Conservation (phyloP, 1,139 yeast species). For the Taphrina populina region DNA sequence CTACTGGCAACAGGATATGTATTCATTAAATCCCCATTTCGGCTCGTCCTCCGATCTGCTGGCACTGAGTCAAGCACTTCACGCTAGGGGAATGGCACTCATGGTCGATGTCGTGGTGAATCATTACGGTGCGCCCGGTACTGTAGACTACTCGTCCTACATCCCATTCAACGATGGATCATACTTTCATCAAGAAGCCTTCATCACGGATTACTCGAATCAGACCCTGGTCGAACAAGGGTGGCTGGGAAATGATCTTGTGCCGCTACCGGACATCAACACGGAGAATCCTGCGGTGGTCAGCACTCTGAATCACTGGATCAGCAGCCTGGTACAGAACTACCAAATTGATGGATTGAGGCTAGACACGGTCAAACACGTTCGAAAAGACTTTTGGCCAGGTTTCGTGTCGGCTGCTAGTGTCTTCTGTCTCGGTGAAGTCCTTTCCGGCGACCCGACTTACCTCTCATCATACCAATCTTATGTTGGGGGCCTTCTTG, state of each 20-base stretch:
- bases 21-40: conserved; percentile 35
- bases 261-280: conserved; percentile 35
- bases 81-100: conserved; percentile 36
- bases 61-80: conserved; percentile 33
- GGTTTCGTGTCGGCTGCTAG: conserved; percentile 31
- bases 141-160: conserved; percentile 26
- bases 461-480: conserved; percentile 33
- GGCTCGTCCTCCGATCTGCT: conserved; percentile 34
- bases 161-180: conserved; percentile 33
- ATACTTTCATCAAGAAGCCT: conserved; percentile 31
- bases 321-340: conserved; percentile 28
- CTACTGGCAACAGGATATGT: conserved; percentile 36
- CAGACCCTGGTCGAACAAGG: conserved; percentile 36
- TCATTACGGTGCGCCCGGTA: conserved; percentile 31
- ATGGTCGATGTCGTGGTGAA: conserved; percentile 38
- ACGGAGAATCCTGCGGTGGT: conserved; percentile 27
- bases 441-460: conserved; percentile 31
- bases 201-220: conserved; percentile 33
- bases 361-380: conserved; percentile 36
- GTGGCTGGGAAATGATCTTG: conserved; percentile 34
- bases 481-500: conserved; percentile 33
- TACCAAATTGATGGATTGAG: conserved; percentile 36
- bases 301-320: conserved; percentile 22
- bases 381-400: conserved; percentile 33
- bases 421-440: conserved; percentile 36